Conservation (phyloP, 192 early-diverging fungal genomes). For the Funneliformis mosseae region DNA sequence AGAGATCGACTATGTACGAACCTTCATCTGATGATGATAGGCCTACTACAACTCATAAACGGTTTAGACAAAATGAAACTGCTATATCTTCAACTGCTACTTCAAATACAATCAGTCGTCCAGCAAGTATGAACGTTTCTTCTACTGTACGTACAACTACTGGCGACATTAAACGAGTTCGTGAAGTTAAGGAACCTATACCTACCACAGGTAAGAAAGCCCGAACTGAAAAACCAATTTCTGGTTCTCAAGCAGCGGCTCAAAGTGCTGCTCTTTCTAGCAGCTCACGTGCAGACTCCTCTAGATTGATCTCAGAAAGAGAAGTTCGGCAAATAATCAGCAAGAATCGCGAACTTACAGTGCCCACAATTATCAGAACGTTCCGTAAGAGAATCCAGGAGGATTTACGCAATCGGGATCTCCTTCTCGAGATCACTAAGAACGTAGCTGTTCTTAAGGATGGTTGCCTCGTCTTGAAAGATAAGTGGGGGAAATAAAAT, state of each 20-base stretch:
- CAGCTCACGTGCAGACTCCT: neutral
- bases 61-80: neutral
- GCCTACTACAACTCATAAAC: neutral
- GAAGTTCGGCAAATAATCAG: neutral
- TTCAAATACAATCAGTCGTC: neutral
- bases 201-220: neutral
- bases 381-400: neutral
- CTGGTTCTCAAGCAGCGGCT: neutral
- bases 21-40: neutral
- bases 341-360: neutral
- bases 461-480: neutral
- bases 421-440: neutral
- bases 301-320: neutral
- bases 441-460: neutral
- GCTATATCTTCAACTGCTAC: neutral
- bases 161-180: neutral
- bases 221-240: neutral
- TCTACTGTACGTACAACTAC: neutral
- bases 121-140: neutral
- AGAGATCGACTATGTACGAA: neutral
- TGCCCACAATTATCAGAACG: neutral
- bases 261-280: neutral
- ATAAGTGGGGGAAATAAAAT: no score
- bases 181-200: neutral
- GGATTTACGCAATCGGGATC: neutral